A percentile compares a stretch with the other conserved stretches of the same genome.
These are phyloP conservation scores for Colletotrichum sp. DNA, from an alignment of 2,329 filamentous ascomycete genomes.

Conservation along the genomic window DNA sequence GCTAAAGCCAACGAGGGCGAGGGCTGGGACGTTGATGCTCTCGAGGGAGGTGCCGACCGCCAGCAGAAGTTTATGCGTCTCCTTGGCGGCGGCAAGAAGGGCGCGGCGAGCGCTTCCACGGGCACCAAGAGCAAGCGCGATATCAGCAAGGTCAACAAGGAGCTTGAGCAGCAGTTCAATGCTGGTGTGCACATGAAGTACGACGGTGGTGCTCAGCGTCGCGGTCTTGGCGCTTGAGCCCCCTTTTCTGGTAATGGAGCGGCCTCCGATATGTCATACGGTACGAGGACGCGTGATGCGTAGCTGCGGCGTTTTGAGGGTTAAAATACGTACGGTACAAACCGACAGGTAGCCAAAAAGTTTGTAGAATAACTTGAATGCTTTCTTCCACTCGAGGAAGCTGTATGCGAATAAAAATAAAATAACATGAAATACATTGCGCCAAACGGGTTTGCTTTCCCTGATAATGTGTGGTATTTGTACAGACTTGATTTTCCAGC, in stretches of 20 bases:
- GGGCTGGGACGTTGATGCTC: slow-evolving; percentile 57
- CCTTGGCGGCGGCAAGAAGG: slow-evolving; percentile 56
- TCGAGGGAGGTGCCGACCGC: slow-evolving; percentile 55
- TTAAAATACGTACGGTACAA: neutral
- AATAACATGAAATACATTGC: neutral
- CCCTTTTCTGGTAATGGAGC: neutral
- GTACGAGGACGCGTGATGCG: neutral
- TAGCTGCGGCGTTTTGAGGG: slow-evolving; percentile 1
- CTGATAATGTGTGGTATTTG: neutral
- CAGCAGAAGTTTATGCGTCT: slow-evolving; percentile 64
- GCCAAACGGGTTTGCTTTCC: slow-evolving; percentile 10
- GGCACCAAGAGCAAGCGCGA: slow-evolving; percentile 31
- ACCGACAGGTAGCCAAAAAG: neutral
- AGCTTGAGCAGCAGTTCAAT: slow-evolving; percentile 63
- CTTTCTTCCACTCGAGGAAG: neutral
- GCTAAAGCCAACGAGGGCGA: slow-evolving; percentile 33
- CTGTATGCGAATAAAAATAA: neutral
- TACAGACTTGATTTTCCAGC: neutral
- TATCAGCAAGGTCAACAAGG: slow-evolving; percentile 47
- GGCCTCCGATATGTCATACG: slow-evolving; percentile 2
- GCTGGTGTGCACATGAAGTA: slow-evolving; percentile 62
- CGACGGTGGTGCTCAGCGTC: slow-evolving; percentile 52
- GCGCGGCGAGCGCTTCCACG: slow-evolving; percentile 25
- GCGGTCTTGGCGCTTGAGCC: slow-evolving; percentile 55
- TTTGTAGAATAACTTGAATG: slow-evolving; percentile 8